Evolutionary conservation across 2,329 filamentous ascomycete species (phyloP), one percentile per base, ranked within the genome.

Genomic region (Fusarium bactridioides): DNA sequence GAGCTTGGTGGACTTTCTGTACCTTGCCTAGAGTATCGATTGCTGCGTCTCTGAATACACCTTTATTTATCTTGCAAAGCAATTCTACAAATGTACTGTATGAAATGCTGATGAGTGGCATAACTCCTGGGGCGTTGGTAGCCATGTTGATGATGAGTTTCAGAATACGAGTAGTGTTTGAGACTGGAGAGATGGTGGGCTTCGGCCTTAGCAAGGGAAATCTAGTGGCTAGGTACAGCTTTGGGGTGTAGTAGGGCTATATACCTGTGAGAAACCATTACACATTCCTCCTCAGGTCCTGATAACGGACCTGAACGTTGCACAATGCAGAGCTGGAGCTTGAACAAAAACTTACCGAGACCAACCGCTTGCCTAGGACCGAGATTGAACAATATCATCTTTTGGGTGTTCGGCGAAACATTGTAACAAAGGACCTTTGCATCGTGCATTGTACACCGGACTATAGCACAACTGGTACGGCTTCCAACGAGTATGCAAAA

Each of bases 291-390:
- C 35, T 37, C 35, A 31, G 18, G 27, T 27, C 23, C 33, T 27
- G 10, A 13, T 16, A n/a, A 53, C 23, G 16, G 19, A 21, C 9
- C 13, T 27, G 50, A 27, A 38, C 23, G 21, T 21, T 11, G 3
- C 13, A 38, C 13, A 3, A 21, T 35, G 6, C 16, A 23, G 16
- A 19, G n/a, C 6, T 19, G 7, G 10, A 4, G 12, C 16, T 15
- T 21, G 48, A 25, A 35, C 48, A 21, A 25, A 23, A 33, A 19
- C 16, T 35, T n/a, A 21, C 5, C 10, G 9, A 13, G 21, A 16
- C 5, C 13, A 27, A 23, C 38, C 23, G 7, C 13, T 16, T 16
- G 3, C 10, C 3, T 0, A 25, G 11, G 0, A 27, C 18, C 9
- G 23, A n/a, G 19, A n/a, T n/a, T 9, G 18, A 38, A 37, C 19